Conservation (phyloP, 352 stramenopile genomes). For the Globisporangium takayamanum region DNA sequence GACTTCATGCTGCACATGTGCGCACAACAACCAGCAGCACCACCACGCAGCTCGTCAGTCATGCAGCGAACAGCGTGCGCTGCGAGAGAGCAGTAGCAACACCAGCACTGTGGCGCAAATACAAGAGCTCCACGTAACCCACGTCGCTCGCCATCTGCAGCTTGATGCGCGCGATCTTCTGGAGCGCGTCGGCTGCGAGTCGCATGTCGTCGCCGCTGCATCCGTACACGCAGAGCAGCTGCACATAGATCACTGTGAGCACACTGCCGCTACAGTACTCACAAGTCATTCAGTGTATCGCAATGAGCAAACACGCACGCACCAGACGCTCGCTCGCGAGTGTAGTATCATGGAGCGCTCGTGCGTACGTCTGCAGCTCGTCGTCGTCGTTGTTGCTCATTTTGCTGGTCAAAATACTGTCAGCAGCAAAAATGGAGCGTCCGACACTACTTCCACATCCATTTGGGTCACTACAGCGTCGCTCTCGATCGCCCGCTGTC, state of each 20-base stretch:
- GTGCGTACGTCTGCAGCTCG: conserved; percentile 5
- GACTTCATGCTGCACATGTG: conserved; percentile 30
- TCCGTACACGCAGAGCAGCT: conserved; percentile 49
- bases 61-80: not conserved
- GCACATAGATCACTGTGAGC: not conserved
- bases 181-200: conserved; percentile 27
- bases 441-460: not conserved
- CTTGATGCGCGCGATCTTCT: conserved; percentile 42
- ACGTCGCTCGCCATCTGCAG: conserved; percentile 42
- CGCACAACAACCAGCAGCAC: not conserved
- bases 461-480: not conserved
- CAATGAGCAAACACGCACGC: not conserved
- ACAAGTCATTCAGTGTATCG: not conserved
- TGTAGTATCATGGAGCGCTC: conserved; percentile 18
- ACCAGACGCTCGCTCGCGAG: conserved; percentile 40
- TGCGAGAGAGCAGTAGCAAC: not conserved
- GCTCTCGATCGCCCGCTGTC: not conserved
- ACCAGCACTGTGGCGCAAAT: not conserved
- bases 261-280: not conserved
- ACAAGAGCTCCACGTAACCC: not conserved
- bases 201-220: conserved; percentile 17
- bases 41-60: not conserved
- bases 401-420: not conserved
- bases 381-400: not conserved
- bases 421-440: not conserved